These are phyloP conservation scores for Cystofilobasidium ferigula DNA, from an alignment of 768 basidiomycete genomes.

Conservation along the genomic window DNA sequence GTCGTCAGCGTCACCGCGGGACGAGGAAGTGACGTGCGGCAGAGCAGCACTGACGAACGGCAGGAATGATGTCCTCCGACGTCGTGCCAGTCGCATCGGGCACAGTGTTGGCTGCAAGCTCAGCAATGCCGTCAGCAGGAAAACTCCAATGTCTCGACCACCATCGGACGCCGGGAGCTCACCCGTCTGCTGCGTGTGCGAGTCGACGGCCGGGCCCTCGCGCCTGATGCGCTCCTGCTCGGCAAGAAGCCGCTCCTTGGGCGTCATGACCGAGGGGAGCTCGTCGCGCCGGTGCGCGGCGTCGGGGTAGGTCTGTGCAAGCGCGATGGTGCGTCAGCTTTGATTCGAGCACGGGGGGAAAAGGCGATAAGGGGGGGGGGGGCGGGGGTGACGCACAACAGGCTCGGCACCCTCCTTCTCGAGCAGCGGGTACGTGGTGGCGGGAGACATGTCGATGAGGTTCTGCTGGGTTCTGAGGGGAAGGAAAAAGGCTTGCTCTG, in stretches of 20 bases:
- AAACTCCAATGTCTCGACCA: background rate
- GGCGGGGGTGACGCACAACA: background rate
- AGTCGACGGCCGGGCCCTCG: background rate
- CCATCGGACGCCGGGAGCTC: background rate
- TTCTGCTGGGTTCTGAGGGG: background rate
- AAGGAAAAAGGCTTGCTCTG: too few species aligned
- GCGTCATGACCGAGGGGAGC: background rate
- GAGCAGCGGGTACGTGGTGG: background rate
- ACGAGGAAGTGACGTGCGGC: background rate
- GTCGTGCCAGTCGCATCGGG: background rate
- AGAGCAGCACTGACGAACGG: background rate
- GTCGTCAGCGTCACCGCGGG: background rate
- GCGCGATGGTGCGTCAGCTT: background rate
- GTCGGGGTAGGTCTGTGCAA: background rate
- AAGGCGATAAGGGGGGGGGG: too few species aligned
- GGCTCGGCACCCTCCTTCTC: slow-evolving; percentile 3
- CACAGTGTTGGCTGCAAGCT: background rate
- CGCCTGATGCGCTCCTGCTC: background rate
- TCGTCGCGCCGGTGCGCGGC: background rate
- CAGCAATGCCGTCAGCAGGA: background rate
- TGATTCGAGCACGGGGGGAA: too few species aligned
- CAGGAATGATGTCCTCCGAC: background rate
- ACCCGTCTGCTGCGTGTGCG: background rate
- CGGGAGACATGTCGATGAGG: background rate
- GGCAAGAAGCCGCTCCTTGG: background rate